Evolutionary conservation across 1,139 yeast genomes (phyloP).

Genomic region (Yamadazyma pseudoaaseri): DNA sequence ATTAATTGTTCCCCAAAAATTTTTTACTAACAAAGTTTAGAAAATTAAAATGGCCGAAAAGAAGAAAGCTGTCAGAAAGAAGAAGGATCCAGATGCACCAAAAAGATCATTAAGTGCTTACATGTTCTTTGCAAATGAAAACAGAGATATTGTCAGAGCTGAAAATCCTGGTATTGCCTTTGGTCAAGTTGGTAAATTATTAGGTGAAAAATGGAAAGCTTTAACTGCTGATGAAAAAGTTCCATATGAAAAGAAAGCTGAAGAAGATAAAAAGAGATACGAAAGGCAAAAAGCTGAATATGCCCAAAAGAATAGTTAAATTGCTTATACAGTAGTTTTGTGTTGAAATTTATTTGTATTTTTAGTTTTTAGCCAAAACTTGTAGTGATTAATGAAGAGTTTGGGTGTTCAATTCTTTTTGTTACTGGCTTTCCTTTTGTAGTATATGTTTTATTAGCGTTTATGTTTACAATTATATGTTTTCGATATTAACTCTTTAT

Average conservation of each 20-base stretch:
- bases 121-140: conserved; percentile 98
- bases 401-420: conserved; percentile 1
- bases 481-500: no score
- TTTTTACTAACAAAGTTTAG: neutral
- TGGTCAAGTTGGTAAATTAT: conserved; percentile 87
- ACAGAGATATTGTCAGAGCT: conserved; percentile 91
- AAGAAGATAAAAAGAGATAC: conserved; percentile 94
- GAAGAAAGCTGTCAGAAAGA: conserved; percentile 50
- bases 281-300: conserved; percentile 95
- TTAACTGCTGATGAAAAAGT: conserved; percentile 74
- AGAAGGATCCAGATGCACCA: conserved; percentile 96
- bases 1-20: neutral
- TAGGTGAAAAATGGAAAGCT: conserved; percentile 97
- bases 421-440: conserved; percentile 8
- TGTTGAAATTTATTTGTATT: no score
- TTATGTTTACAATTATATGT: conserved; percentile 7
- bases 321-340: neutral
- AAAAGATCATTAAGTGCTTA: conserved; percentile 97
- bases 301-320: conserved; percentile 44
- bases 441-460: conserved; percentile 16
- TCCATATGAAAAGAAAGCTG: conserved; percentile 92
- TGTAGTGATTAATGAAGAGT: no score
- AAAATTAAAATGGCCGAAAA: conserved; percentile 29
- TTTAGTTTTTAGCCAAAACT: no score
- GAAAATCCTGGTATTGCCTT: conserved; percentile 94